Evolutionary conservation across 305 asterid species (phyloP).

Genomic region (Plantago rigida): DNA sequence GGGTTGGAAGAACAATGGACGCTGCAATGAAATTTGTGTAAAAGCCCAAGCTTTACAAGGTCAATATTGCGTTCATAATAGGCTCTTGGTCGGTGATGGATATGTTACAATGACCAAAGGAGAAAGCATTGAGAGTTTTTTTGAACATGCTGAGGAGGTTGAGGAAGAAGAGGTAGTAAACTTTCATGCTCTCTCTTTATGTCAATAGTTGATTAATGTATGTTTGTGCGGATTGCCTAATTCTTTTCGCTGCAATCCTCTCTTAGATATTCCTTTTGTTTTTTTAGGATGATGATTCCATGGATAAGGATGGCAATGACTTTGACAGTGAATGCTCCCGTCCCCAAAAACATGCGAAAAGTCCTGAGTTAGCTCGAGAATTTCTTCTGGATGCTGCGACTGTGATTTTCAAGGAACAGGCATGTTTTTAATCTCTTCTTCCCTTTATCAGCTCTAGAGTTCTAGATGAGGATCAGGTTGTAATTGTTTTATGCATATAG

Average conservation of each 20-base stretch:
- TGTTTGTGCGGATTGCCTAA: neutral
- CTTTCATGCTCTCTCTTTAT: conserved; percentile 9
- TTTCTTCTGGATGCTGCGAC: conserved; percentile 98
- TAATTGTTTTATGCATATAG: no score
- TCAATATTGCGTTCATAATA: conserved; percentile 80
- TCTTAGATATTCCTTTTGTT: conserved; percentile 10
- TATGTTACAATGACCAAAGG: conserved; percentile 65
- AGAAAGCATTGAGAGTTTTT: conserved; percentile 67
- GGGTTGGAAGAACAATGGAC: conserved; percentile 87
- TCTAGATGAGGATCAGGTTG: no score
- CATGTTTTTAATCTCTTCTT: conserved; percentile 27
- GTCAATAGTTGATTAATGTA: conserved; percentile 18
- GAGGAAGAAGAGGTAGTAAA: conserved; percentile 89
- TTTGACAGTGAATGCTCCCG: conserved; percentile 89
- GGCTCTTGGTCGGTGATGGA: conserved; percentile 91
- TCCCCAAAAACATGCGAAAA: conserved; percentile 98
- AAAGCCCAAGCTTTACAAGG: conserved; percentile 92
- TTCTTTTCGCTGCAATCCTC: conserved; percentile 14
- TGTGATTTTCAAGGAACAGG: conserved; percentile 97
- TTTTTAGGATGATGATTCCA: conserved; percentile 82
- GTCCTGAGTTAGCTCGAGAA: conserved; percentile 99
- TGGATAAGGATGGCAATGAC: conserved; percentile 94
- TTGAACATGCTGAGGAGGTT: conserved; percentile 97
- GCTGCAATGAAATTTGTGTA: conserved; percentile 71
- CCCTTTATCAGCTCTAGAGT: neutral